Evolutionary conservation across 2,329 filamentous ascomycete genomes (phyloP).

Genomic region (Colletotrichum phormii): DNA sequence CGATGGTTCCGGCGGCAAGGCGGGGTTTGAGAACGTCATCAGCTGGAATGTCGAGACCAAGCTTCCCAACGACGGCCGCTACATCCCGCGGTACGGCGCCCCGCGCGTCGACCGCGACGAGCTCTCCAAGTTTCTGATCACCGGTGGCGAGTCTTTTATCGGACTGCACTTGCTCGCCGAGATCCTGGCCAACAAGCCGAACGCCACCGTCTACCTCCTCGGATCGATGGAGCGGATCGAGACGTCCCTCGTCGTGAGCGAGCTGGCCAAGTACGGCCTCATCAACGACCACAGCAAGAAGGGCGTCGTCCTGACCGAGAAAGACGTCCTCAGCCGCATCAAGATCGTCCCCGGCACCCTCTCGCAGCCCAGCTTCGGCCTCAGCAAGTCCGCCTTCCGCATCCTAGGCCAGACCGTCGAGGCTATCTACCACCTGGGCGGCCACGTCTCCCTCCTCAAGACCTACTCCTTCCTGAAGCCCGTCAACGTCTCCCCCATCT

Average conservation of each 20-base stretch:
- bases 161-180: not conserved
- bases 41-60: constrained; percentile 42
- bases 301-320: constrained; percentile 14
- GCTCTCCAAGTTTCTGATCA: constrained; percentile 30
- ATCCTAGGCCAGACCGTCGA: constrained; percentile 40
- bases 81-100: constrained; percentile 39
- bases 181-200: not conserved
- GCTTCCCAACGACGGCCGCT: constrained; percentile 41
- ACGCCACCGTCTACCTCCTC: constrained; percentile 13
- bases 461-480: not conserved
- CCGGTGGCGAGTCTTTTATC: not conserved
- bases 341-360: constrained; percentile 39
- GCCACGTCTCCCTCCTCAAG: not conserved
- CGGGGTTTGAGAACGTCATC: constrained; percentile 38
- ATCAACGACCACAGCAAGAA: constrained; percentile 32
- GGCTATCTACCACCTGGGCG: constrained; percentile 13
- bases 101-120: constrained; percentile 37
- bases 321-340: constrained; percentile 20
- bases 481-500: not conserved
- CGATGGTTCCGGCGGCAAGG: constrained; percentile 34
- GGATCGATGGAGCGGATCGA: constrained; percentile 38
- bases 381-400: constrained; percentile 39
- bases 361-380: constrained; percentile 39
- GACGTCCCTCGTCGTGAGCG: constrained; percentile 20
- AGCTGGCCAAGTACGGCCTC: constrained; percentile 40